These are phyloP conservation scores for Gamsiella multidivaricata DNA, from an alignment of 192 early-diverging fungal species.

Conservation along the genomic window DNA sequence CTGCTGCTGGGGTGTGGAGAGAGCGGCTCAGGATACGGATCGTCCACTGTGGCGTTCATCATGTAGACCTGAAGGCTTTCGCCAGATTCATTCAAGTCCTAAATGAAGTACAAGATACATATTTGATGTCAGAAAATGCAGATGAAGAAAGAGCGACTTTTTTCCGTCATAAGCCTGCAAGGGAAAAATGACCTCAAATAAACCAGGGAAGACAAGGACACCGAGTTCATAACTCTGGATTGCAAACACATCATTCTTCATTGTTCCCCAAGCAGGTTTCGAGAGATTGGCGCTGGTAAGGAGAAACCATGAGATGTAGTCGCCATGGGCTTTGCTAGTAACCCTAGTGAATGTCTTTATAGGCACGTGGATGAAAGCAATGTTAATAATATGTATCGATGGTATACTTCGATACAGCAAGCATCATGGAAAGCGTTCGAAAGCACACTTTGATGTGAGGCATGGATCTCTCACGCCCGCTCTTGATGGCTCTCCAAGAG, in stretches of 20 bases:
- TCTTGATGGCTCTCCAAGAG: constrained; percentile 60
- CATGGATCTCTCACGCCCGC: constrained; percentile 68
- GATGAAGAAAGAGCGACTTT: no score
- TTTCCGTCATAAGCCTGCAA: not conserved
- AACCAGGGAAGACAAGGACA: constrained; percentile 64
- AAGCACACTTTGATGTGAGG: constrained; percentile 71
- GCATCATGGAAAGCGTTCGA: not conserved
- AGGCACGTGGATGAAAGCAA: not conserved
- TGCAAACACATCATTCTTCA: constrained; percentile 62
- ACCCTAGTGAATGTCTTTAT: constrained; percentile 55
- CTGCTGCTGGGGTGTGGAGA: not conserved
- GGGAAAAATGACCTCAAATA: constrained; percentile 64
- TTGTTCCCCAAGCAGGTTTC: constrained; percentile 75
- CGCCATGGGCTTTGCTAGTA: constrained; percentile 39
- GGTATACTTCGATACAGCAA: no score
- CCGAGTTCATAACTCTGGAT: constrained; percentile 77
- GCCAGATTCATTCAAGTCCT: constrained; percentile 8
- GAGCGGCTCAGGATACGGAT: constrained; percentile 33
- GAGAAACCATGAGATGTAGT: constrained; percentile 55
- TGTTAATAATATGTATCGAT: not conserved
- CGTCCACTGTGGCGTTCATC: constrained; percentile 36
- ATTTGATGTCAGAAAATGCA: not conserved
- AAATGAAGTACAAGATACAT: not conserved
- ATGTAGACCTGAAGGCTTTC: constrained; percentile 29
- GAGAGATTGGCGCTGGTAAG: constrained; percentile 66